Conservation (phyloP, 2,329 filamentous ascomycete species). For the Neofusicoccum ribis region DNA sequence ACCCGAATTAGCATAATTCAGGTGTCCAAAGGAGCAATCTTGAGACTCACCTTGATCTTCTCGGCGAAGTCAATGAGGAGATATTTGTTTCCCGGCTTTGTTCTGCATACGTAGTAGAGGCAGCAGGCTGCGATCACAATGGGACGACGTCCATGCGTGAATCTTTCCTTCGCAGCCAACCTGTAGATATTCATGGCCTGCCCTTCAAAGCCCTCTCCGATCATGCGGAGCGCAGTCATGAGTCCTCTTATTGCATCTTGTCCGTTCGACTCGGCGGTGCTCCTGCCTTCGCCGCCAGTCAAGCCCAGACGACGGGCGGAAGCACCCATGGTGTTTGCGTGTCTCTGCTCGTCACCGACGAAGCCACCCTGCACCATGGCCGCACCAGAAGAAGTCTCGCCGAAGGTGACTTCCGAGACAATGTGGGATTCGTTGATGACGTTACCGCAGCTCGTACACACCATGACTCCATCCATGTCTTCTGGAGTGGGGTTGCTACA, state of each 20-base stretch:
- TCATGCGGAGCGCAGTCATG: conserved; percentile 40
- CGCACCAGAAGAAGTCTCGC: conserved; percentile 80
- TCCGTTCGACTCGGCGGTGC: conserved; percentile 63
- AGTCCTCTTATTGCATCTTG: conserved; percentile 43
- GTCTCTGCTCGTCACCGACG: conserved; percentile 81
- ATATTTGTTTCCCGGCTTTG: conserved; percentile 74
- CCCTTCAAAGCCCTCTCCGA: conserved; percentile 33
- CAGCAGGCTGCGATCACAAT: conserved; percentile 81
- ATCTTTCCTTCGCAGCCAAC: conserved; percentile 61
- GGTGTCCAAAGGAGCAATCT: background rate
- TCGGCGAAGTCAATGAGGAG: conserved; percentile 98
- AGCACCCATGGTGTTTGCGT: conserved; percentile 62
- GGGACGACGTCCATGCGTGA: conserved; percentile 69
- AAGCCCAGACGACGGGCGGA: conserved; percentile 31
- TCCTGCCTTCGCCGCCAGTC: conserved; percentile 57
- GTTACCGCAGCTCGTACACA: conserved; percentile 82
- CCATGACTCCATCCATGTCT: conserved; percentile 42
- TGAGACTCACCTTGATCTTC: conserved; percentile 56
- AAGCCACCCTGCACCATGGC: conserved; percentile 90
- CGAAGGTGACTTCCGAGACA: conserved; percentile 87
- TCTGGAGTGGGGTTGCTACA: conserved; percentile 32
- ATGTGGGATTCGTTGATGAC: conserved; percentile 86
- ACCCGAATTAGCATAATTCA: conserved; percentile 25
- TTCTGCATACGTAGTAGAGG: conserved; percentile 81
- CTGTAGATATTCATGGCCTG: conserved; percentile 46